Base-by-base conservation (phyloP, 2,329 filamentous ascomycete genomes). In the Aspergillus latus region DNA sequence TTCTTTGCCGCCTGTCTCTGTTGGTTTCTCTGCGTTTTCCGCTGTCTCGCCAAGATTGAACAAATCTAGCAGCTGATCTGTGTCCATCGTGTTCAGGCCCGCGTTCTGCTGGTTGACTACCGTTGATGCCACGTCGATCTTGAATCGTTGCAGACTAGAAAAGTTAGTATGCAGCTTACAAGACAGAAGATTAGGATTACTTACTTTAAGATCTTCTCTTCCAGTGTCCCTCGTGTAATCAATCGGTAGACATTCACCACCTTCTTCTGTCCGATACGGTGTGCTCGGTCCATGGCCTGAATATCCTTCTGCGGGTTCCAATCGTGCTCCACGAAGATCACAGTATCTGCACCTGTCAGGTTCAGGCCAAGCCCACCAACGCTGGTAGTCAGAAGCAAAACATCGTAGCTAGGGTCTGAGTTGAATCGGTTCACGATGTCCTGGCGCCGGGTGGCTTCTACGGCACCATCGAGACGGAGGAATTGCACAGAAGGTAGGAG, bases 351-450 rank as follows among this genome's bases (percentile, higher is more conserved):
- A 64, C 94, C 94, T 0, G 94, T 99, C 62, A 99, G 78, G 73
- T 99, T 99, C 55, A 99, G 83, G 29, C 94, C 94, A 1, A 99
- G 80, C 61, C 94, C 94, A 72, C 94, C 94, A 45, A 99, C 94
- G 66, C 89, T 95, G 0, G 94, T 99, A 0, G 95, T 99, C 60
- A 99, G 80, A 5, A 99, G 84, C 46, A 99, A 79, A 42, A 94
- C 92, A 69, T 99, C 94, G 71, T 97, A 97, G 28, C 90, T 96
- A 1, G 94, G 94, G 71, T 99, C 94, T 57, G 90, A 92, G 75
- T 99, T 99, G 81, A 99, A 99, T 67, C 92, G 92, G 77, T 99
- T 99, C 75, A 99, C 94, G 64, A 99, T 97, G 68, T 96, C 92
- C 74, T 99, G 94, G 62, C 94, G 88, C 74, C 92, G 92, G 61